Evolutionary conservation across 768 basidiomycete genomes (phyloP).

Genomic region (Phanerodontia chrysosporium): DNA sequence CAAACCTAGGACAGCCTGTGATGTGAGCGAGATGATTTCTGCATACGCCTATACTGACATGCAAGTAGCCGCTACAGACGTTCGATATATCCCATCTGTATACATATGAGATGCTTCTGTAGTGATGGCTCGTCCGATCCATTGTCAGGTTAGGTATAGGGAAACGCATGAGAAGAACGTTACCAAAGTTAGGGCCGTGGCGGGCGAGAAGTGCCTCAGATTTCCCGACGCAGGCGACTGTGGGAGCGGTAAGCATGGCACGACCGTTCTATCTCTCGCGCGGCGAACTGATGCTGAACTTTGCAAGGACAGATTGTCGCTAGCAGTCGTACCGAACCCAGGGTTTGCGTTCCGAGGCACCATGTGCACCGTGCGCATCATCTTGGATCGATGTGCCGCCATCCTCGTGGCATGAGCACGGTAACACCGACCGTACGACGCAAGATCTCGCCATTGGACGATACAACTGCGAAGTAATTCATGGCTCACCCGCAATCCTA

Average conservation of each 20-base stretch:
- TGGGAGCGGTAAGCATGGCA: neutral
- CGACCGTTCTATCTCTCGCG: neutral
- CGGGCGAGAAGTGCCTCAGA: neutral
- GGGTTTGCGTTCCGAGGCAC: neutral
- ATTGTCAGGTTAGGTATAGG: too few species aligned
- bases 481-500: neutral
- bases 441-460: constrained; percentile 3
- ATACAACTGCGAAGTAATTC: neutral
- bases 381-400: neutral
- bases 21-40: too few species aligned
- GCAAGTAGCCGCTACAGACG: too few species aligned
- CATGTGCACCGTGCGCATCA: neutral
- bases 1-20: too few species aligned
- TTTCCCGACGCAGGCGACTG: neutral
- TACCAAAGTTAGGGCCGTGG: neutral
- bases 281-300: neutral
- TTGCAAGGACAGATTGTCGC: neutral
- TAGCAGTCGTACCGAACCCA: neutral
- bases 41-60: too few species aligned
- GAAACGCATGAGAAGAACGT: neutral
- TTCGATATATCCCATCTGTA: too few species aligned
- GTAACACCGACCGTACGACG: neutral
- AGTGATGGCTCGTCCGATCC: too few species aligned
- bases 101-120: too few species aligned
- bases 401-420: neutral